Percentiles rank a stretch among this genome's conserved stretches.
These are phyloP conservation scores for Amanita exitialis DNA, from an alignment of 768 basidiomycete species.

Conservation along the genomic window DNA sequence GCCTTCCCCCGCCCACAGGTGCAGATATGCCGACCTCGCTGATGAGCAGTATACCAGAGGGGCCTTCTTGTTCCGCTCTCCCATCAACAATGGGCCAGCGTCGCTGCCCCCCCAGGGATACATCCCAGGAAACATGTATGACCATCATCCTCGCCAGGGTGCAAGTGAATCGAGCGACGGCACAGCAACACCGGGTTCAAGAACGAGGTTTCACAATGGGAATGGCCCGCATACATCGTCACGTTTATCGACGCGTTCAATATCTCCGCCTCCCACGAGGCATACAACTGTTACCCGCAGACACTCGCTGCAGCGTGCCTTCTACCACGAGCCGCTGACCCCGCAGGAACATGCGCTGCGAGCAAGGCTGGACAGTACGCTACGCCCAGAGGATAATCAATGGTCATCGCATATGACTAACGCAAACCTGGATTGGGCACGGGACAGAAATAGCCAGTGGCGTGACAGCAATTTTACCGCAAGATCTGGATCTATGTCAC, in stretches of 20 bases:
- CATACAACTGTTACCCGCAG: background rate
- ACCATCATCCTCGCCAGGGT: too few species aligned
- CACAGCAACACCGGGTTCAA: background rate
- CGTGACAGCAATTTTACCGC: background rate
- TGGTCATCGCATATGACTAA: background rate
- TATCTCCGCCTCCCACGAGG: background rate
- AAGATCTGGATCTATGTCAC: conserved; percentile 7
- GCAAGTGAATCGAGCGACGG: background rate
- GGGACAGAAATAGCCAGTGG: background rate
- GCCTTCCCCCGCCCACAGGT: conserved; percentile 7
- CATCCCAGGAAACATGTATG: background rate
- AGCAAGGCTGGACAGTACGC: background rate
- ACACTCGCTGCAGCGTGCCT: conserved; percentile 3
- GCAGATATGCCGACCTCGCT: conserved; percentile 5
- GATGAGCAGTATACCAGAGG: conserved; percentile 14
- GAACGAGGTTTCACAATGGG: background rate
- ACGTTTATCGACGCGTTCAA: background rate
- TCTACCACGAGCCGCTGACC: background rate
- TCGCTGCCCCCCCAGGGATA: background rate
- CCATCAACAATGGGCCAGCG: conserved; percentile 11
- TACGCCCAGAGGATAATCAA: background rate
- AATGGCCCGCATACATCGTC: conserved; percentile 1
- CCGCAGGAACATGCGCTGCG: conserved; percentile 7
- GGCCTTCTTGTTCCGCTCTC: conserved; percentile 23
- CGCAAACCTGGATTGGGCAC: background rate